Base-by-base conservation (phyloP, 2,329 filamentous ascomycete genomes). In the Cytospora mali region DNA sequence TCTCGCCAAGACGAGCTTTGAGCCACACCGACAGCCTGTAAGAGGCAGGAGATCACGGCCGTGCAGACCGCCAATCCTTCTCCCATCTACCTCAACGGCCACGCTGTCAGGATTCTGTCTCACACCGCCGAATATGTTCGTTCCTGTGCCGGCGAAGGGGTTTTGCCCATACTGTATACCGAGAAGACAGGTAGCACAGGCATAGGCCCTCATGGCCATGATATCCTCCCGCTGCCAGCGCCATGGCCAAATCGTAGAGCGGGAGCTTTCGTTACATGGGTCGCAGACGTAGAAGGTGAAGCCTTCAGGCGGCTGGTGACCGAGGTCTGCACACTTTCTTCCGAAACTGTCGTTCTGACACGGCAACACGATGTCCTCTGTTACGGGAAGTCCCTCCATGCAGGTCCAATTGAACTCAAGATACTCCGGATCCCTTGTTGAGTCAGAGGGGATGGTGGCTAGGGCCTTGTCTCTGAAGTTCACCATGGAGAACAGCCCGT, bases 171-270 rank as follows among this genome's bases (percentile, higher is more conserved):
- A n/a, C 27, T 10, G 5, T 4, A 11, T 11, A 7, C 21, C 6
- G 9, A 5, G 9, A 9, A 58, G 27, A n/a, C 55, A 58, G 10
- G 4, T 6, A 18, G 11, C 14, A 25, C 55, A 58, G 16, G 55
- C 42, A 21, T 58, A 58, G 1, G 55, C 55, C 49, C 55, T 46
- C 42, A 58, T 48, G 13, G 29, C 18, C 55, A 50, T 35, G 23
- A 29, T 35, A 1, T 58, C 14, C 6, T 21, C 18, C 10, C 25
- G 18, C n/a, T 23, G 10, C 46, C 42, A 58, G 7, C 13, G 10
- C 14, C 6, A 28, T 7, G 9, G 25, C 27, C 21, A 39, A 11
- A 31, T 29, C 16, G n/a, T n/a, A 10, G 39, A 23, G n/a, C 39
- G 39, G n/a, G 39, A 46, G 39, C n/a, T 9, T 1, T 46, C 39